Evolutionary conservation across 1,139 yeast genomes (phyloP).

Genomic region (Eremothecium cymbalariae): DNA sequence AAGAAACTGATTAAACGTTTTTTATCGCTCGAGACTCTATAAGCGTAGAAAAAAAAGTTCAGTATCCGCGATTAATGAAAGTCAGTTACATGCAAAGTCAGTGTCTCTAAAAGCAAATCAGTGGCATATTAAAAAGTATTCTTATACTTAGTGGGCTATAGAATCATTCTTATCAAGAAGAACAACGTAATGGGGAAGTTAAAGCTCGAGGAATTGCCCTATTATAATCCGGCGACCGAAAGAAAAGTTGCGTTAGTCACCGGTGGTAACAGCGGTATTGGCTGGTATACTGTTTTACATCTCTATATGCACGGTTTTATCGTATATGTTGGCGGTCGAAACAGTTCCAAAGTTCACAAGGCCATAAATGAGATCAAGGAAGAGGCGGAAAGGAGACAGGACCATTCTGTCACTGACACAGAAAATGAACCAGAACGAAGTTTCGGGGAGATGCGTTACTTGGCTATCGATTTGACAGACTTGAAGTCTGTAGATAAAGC

Average conservation of each 20-base stretch:
- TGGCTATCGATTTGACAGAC: slow-evolving; percentile 57
- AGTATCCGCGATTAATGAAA: no score
- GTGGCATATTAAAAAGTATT: no score
- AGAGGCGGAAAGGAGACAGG: slow-evolving; percentile 40
- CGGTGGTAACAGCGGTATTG: slow-evolving; percentile 77
- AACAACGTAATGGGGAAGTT: slow-evolving; percentile 13
- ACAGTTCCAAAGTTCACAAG: slow-evolving; percentile 42
- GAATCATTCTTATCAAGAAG: no score
- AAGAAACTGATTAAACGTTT: no score
- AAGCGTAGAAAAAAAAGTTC: no score
- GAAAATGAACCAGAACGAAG: slow-evolving; percentile 19
- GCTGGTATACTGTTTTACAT: slow-evolving; percentile 69
- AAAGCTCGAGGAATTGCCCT: slow-evolving; percentile 30
- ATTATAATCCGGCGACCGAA: slow-evolving; percentile 32
- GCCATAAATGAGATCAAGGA: slow-evolving; percentile 48
- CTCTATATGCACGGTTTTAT: slow-evolving; percentile 70
- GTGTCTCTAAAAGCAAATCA: no score
- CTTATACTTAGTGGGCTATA: no score
- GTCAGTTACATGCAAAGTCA: no score
- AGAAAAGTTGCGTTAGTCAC: slow-evolving; percentile 63
- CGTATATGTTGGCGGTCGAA: slow-evolving; percentile 69
- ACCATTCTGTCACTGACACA: slow-evolving; percentile 5
- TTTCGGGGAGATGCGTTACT: slow-evolving; percentile 50
- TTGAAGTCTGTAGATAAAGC: slow-evolving; percentile 53
- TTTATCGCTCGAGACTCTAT: no score